A percentile compares a stretch with the other conserved stretches of the same genome.
Conservation (phyloP, 2,329 filamentous ascomycete species). For the Mariannaea sp. region DNA sequence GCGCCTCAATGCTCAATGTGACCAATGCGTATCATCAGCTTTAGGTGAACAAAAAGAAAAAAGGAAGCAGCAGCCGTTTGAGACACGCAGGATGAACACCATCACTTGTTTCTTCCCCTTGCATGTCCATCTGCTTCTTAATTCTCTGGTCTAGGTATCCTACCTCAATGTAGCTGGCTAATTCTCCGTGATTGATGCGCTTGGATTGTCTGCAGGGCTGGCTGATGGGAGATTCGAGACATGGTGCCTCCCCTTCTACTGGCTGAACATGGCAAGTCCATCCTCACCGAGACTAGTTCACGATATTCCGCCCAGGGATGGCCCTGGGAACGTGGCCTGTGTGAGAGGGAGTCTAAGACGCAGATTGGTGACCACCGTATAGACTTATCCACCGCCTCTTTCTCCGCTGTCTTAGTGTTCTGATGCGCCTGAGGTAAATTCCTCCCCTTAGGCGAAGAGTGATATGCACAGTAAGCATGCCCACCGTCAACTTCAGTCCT, state of each 20-base stretch:
- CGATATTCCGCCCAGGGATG: neutral
- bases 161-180: too few relatives aligned
- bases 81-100: constrained; percentile 2
- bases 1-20: too few relatives aligned
- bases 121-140: neutral
- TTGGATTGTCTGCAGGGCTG: constrained; percentile 34
- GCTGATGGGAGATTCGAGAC: constrained; percentile 32
- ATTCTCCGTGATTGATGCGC: constrained; percentile 10
- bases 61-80: too few relatives aligned
- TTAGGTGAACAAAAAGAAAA: too few relatives aligned
- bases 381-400: constrained; percentile 13
- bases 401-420: constrained; percentile 4
- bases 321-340: constrained; percentile 4
- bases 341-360: constrained; percentile 10
- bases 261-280: constrained; percentile 37
- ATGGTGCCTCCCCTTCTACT: constrained; percentile 32
- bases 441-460: too few relatives aligned
- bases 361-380: constrained; percentile 13
- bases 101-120: neutral
- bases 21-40: too few relatives aligned
- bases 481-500: constrained; percentile 17
- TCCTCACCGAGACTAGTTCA: constrained; percentile 25
- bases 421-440: too few relatives aligned
- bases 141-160: neutral
- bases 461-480: constrained; percentile 6